Conservation (phyloP, 768 basidiomycete species). For the Hemileccinum impolitum region DNA sequence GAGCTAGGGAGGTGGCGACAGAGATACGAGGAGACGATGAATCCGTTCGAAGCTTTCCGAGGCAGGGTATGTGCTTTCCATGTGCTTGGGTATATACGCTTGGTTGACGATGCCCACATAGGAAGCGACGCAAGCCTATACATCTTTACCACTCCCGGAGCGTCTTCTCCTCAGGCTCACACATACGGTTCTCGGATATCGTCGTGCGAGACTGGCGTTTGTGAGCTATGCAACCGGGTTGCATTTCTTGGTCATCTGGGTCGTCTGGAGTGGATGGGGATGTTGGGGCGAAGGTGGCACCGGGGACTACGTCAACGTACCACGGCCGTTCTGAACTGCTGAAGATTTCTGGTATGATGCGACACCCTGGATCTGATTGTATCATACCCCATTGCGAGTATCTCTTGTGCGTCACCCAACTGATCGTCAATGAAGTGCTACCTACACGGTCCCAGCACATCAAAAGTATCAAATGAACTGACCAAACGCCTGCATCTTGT, state of each 20-base stretch:
- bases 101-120: slow-evolving; percentile 31
- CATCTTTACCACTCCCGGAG: slow-evolving; percentile 88
- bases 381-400: not conserved
- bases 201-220: slow-evolving; percentile 85
- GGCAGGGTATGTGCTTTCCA: slow-evolving; percentile 65
- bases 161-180: slow-evolving; percentile 84
- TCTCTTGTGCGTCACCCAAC: too few relatives aligned
- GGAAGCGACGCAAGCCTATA: slow-evolving; percentile 95
- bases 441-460: too few relatives aligned
- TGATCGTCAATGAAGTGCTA: too few relatives aligned
- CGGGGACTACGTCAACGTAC: slow-evolving; percentile 5
- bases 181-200: slow-evolving; percentile 81
- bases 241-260: slow-evolving; percentile 80
- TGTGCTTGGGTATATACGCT: not conserved
- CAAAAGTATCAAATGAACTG: too few relatives aligned
- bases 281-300: slow-evolving; percentile 52
- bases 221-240: slow-evolving; percentile 80
- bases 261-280: slow-evolving; percentile 54
- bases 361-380: too few relatives aligned
- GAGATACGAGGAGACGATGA: slow-evolving; percentile 95
- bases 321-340: slow-evolving; percentile 13
- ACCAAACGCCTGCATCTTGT: too few relatives aligned
- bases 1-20: slow-evolving; percentile 85
- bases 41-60: slow-evolving; percentile 97
- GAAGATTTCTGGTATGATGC: too few relatives aligned